Percentiles rank a stretch among this genome's conserved stretches.
These are phyloP conservation scores for Candida methanosorbosa DNA, from an alignment of 805 yeast species.

Conservation along the genomic window DNA sequence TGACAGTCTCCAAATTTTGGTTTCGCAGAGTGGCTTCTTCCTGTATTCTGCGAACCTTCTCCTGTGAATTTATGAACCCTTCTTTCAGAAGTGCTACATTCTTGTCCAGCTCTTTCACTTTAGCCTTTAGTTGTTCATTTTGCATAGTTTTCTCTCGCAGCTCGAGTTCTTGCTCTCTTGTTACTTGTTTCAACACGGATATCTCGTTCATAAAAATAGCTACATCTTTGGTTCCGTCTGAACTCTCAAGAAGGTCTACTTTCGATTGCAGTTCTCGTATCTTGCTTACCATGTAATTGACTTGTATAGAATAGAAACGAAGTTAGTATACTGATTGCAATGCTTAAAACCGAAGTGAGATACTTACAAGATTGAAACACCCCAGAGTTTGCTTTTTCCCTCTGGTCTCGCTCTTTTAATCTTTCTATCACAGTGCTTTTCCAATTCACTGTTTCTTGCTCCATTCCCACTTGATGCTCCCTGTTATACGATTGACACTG, in stretches of 20 bases:
- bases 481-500: too few species aligned
- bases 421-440: not conserved
- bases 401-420: slow-evolving; percentile 9
- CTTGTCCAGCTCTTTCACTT: slow-evolving; percentile 8
- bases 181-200: slow-evolving; percentile 3
- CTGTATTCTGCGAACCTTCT: slow-evolving; percentile 10
- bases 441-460: too few species aligned
- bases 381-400: slow-evolving; percentile 3
- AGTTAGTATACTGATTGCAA: too few species aligned
- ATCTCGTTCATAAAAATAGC: slow-evolving; percentile 6
- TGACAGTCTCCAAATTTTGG: slow-evolving; percentile 37
- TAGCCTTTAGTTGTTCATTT: slow-evolving; percentile 4
- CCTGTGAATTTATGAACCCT: slow-evolving; percentile 14
- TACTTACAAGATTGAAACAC: slow-evolving; percentile 16
- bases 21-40: slow-evolving; percentile 30
- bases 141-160: slow-evolving; percentile 5
- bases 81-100: slow-evolving; percentile 13
- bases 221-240: slow-evolving; percentile 9
- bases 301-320: slow-evolving; percentile 5
- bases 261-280: slow-evolving; percentile 8
- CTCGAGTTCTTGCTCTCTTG: slow-evolving; percentile 1
- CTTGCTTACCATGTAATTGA: slow-evolving; percentile 6
- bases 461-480: too few species aligned
- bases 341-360: too few species aligned
- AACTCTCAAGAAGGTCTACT: slow-evolving; percentile 6